Evolutionary conservation across 208 protist species (phyloP), one percentile per base, ranked within the genome.

Genomic region (Zelonia costaricensis): DNA sequence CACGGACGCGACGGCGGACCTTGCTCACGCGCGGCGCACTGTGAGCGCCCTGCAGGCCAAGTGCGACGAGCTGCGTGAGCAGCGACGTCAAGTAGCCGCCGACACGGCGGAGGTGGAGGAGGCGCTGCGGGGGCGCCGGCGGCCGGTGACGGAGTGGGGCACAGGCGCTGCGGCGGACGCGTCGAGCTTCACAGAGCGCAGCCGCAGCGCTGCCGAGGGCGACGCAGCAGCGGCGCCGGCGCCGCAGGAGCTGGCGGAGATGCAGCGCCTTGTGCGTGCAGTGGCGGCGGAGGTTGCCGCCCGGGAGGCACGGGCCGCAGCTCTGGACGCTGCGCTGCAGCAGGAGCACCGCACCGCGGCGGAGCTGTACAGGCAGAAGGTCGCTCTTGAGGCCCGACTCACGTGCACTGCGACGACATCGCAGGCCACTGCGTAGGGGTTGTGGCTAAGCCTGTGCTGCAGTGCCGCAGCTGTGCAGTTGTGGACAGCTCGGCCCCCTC

Each of bases 381-480:
- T 22, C 8, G 20, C 47, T 10, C 46, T 75, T 20, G 60, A 75
- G 15, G 38, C 31, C 36, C 16, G 59, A 13, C 54, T 75, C 2
- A 46, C 53, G 13, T 38, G 45, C 25, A 18, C 55, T 12, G 43
- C 49, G 18, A 42, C 31, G 31, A 18, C 49, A 22, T 16, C 31
- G 39, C 30, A 36, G 22, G 60, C 33, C 7, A 42, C 27, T 15
- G 9, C 13, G 49, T 55, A 12, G 49, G 20, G 20, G 31, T 18
- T 45, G 40, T 23, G 40, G 22, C 22, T n/a, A n/a, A n/a, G n/a
- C n/a, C n/a, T n/a, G n/a, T n/a, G n/a, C n/a, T n/a, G n/a, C n/a
- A n/a, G n/a, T n/a, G n/a, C n/a, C n/a, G n/a, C n/a, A n/a, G n/a
- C n/a, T n/a, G n/a, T n/a, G n/a, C n/a, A n/a, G n/a, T n/a, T n/a